Evolutionary conservation across 1,284 basidiomycete species (phyloP).

Genomic region (Ceratobasidium sp.): DNA sequence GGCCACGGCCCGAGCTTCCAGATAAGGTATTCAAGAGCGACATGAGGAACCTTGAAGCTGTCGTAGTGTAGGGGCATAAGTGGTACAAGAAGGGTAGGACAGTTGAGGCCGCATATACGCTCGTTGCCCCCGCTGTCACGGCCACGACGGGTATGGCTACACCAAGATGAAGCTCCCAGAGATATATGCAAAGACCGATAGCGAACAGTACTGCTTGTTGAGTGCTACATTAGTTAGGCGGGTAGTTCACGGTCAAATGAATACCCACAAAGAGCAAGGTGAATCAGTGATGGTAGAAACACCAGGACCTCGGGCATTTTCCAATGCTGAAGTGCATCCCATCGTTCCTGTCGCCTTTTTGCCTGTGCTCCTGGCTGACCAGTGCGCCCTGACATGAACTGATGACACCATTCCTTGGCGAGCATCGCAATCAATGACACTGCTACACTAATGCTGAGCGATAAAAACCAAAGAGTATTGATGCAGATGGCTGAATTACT

Average conservation of each 20-base stretch:
- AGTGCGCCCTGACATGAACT: background rate
- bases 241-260: background rate
- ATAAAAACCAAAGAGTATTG: conserved; percentile 18
- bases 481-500: background rate
- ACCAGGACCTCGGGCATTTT: conserved; percentile 5
- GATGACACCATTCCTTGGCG: conserved; percentile 18
- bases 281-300: background rate
- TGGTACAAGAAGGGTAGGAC: background rate
- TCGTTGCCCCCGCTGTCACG: background rate
- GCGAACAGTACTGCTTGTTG: background rate
- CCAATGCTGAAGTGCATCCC: conserved; percentile 7
- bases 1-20: background rate
- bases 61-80: background rate
- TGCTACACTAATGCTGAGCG: background rate
- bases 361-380: background rate
- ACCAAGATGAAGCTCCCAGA: background rate
- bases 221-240: no score
- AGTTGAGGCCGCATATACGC: background rate
- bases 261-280: background rate
- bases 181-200: background rate
- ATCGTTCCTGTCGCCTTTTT: background rate
- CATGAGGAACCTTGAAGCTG: background rate
- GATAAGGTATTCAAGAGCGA: background rate
- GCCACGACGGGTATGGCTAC: background rate
- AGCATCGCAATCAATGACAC: conserved; percentile 19